Evolutionary conservation across 768 basidiomycete species (phyloP).

Genomic region (Podaxis sp.): DNA sequence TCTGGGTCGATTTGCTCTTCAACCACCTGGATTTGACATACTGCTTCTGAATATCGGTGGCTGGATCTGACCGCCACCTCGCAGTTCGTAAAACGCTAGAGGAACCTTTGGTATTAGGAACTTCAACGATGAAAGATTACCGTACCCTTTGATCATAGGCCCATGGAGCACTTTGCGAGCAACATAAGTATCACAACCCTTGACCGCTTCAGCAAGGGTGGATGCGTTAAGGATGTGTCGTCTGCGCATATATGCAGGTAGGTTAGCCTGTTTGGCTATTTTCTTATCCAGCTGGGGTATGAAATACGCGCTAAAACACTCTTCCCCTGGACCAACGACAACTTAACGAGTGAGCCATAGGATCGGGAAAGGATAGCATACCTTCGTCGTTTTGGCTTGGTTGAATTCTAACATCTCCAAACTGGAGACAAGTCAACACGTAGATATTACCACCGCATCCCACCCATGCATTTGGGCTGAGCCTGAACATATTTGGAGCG

Average conservation of each 20-base stretch:
- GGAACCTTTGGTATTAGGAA: constrained; percentile 6
- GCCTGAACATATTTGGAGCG: constrained; percentile 48
- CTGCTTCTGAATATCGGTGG: constrained; percentile 59
- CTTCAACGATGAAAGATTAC: background rate
- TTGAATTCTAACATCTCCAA: constrained; percentile 13
- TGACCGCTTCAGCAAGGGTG: constrained; percentile 59
- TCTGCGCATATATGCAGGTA: constrained; percentile 8
- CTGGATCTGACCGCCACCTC: constrained; percentile 62
- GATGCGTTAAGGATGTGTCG: constrained; percentile 8
- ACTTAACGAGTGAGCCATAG: background rate
- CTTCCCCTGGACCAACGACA: background rate
- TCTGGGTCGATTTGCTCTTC: constrained; percentile 22
- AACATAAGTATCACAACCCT: constrained; percentile 70
- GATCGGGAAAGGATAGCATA: background rate
- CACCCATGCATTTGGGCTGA: constrained; percentile 77
- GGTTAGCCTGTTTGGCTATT: constrained; percentile 2
- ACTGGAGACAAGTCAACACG: constrained; percentile 45
- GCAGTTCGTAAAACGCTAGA: constrained; percentile 62
- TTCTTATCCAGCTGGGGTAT: constrained; percentile 9
- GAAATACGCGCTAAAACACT: constrained; percentile 3
- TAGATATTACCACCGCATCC: constrained; percentile 70
- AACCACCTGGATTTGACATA: constrained; percentile 56
- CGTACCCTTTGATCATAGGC: constrained; percentile 49
- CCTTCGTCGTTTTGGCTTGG: constrained; percentile 1
- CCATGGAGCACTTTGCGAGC: constrained; percentile 54